Base-by-base conservation (phyloP, 768 basidiomycete species). In the Macrolepiota fuliginosa region DNA sequence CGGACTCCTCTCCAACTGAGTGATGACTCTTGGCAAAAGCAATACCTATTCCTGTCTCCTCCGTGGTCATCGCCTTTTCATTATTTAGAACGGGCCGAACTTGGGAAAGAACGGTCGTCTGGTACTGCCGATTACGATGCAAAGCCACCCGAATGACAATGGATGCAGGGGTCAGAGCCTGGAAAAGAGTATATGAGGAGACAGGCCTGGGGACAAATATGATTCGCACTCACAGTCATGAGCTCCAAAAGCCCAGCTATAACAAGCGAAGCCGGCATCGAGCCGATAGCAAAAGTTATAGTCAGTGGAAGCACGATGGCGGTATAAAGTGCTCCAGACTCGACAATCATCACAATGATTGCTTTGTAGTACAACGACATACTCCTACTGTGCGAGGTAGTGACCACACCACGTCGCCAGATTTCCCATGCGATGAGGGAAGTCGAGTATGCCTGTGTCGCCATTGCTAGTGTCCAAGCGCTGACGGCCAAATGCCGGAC, bases 271-370 rank as follows among this genome's bases (percentile, higher is more conserved):
- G 39, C 24, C 17, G 42, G 19, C 7, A 13, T 42, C n/a, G 52
- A 32, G 10, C 54, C 54, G 13, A 55, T 11, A 6, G 22, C 39
- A 45, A 42, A 55, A 15, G 40, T 25, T 3, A 55, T 27, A 12
- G 54, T 40, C 13, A 55, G 25, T 15, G 54, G 54, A 6, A 55
- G 54, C 4, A 55, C 54, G 13, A 55, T 19, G 13, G 54, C 36
- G 5, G 54, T 55, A 55, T 55, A 55, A 13, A 55, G 13, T 42
- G 54, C 54, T 10, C 54, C 54, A 5, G 54, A 55, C 27, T 55
- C 54, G 6, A 55, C n/a, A 13, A 55, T 45, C 54, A 55, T 55
- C 7, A 19, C 1, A 6, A 55, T 55, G 54, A 55, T 40, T 25
- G 54, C 40, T 15, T 45, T 40, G 39, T 55, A 55, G 40, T 55